These are phyloP conservation scores for Catharanthus roseus DNA, from an alignment of 257 asterid genomes.

Conservation along the genomic window DNA sequence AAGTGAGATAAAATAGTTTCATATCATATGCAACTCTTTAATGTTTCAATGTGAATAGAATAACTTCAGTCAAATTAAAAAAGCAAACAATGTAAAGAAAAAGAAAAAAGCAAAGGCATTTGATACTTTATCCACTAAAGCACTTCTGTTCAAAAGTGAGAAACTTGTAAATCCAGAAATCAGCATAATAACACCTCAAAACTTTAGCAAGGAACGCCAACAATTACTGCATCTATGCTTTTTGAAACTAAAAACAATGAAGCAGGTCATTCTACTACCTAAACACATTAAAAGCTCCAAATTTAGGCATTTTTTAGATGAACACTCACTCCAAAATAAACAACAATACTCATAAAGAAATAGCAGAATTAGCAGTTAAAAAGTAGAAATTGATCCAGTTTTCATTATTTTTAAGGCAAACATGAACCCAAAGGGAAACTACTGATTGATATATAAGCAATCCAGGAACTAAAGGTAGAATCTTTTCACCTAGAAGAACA, in stretches of 20 bases:
- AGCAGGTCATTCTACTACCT: neutral
- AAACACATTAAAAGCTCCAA: neutral
- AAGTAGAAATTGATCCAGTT: neutral
- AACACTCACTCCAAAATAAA: neutral
- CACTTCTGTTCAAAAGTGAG: neutral
- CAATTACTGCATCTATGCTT: neutral
- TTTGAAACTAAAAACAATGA: neutral
- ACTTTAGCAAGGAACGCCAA: neutral
- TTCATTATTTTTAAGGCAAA: neutral
- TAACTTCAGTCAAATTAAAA: neutral
- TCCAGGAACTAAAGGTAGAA: neutral
- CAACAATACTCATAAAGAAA: neutral
- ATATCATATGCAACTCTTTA: neutral
- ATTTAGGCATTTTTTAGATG: neutral
- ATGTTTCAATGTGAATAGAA: neutral
- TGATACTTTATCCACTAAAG: neutral
- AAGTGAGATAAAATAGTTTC: neutral
- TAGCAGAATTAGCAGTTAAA: neutral
- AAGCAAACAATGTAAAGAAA: neutral
- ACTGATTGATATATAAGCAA: neutral
- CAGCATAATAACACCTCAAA: neutral
- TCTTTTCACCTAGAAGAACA: conserved; percentile 25
- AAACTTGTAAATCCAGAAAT: neutral
- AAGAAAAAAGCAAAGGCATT: conserved; percentile 3
- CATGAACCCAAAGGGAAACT: neutral